Base-by-base conservation (phyloP, 139 green algal genomes). In the Mesostigma viride region DNA sequence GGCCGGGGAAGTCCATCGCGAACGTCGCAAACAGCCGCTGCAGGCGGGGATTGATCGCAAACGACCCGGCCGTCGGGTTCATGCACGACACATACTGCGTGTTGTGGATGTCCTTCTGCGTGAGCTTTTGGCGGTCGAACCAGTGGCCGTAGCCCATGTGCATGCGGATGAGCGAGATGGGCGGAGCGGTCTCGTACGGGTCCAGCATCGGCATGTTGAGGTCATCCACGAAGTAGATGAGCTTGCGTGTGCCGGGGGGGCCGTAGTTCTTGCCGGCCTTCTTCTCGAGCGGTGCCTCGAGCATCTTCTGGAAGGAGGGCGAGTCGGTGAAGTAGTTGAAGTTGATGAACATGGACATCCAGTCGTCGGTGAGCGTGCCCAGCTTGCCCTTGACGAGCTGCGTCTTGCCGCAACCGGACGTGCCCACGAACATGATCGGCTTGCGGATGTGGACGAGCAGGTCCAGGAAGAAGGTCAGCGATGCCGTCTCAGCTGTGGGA, bases 181-280 rank as follows among this genome's bases (percentile, higher is more conserved):
- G 87, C 0, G 75, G 83, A 75, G 94, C 88, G 3, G 90, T 96
- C 78, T 95, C 87, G 57, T 95, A 96, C 81, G 95, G 95, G 84
- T 96, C 90, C 20, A 89, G 78, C 31, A 81, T 84, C 0, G 90
- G 86, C 89, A 95, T 92, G 78, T 95, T 95, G 64, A 90, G 81
- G 79, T 94, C 89, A 62, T 96, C 90, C 1, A 96, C 69, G 60
- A 95, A 95, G 79, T 90, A 95, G 2, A 95, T 79, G 20, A 95
- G 74, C 24, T 78, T 51, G 14, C 74, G 76, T 5, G 71, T 74
- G 22, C 89, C 89, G 14, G 89, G 84, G 3, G 89, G 87, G 20
- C 89, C 89, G 71, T 83, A 96, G n/a, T 88, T 73, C 65, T 87
- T 79, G n/a, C 88, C 88, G 35, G 31, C 63, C 32, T 74, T 77